phyloP scores from a whole-genome alignment of 225 moss, liverwort and hornwort genomes.

The Bryum argenteum region DNA sequence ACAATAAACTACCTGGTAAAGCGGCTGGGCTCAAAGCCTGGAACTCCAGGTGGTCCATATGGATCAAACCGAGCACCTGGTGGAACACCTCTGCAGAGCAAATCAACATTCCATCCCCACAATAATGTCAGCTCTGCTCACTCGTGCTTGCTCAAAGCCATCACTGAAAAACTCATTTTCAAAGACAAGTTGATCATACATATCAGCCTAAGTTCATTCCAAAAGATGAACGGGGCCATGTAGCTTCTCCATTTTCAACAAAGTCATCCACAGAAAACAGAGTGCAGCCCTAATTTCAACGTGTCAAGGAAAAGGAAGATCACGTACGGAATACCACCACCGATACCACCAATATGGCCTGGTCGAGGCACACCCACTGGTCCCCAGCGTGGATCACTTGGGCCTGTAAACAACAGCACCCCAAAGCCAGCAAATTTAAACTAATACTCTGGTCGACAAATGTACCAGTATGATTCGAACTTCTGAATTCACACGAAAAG shows the following conservation, averaged over 20 bases:
- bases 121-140: constrained; percentile 17
- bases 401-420: constrained; percentile 41
- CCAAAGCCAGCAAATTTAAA: constrained; percentile 14
- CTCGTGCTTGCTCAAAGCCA: constrained; percentile 5
- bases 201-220: not conserved
- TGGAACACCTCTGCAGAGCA: constrained; percentile 53
- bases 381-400: constrained; percentile 68
- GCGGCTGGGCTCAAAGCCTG: constrained; percentile 67
- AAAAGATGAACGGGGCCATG: not conserved
- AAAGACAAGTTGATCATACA: not conserved
- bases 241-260: not conserved
- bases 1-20: constrained; percentile 50
- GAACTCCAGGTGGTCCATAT: constrained; percentile 67
- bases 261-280: not conserved
- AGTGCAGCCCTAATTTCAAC: constrained; percentile 4
- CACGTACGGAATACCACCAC: constrained; percentile 50
- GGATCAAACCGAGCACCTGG: constrained; percentile 75
- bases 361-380: constrained; percentile 50
- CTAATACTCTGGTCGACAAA: not conserved
- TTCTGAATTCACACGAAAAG: constrained; percentile 9
- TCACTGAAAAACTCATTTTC: not conserved
- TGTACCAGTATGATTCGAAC: not conserved
- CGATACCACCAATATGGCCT: constrained; percentile 36
- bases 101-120: constrained; percentile 3
- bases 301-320: constrained; percentile 3